Evolutionary conservation across 2,329 filamentous ascomycete species (phyloP), one percentile per base, ranked within the genome.

Genomic region (Colletotrichum sublineola): DNA sequence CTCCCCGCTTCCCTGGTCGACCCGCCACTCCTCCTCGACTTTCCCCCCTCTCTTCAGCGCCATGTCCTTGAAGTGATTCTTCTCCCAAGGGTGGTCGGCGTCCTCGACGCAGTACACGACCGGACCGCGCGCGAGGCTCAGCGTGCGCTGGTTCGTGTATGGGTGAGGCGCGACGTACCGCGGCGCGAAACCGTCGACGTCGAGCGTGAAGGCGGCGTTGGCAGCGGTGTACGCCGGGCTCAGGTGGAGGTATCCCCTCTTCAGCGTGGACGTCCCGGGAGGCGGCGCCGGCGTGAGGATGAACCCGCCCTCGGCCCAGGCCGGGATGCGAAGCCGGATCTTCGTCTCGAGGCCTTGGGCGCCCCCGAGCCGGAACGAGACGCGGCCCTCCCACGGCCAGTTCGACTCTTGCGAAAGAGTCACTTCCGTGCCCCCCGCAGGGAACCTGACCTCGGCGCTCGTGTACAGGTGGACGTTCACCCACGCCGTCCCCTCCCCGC

Each of bases 91-190:
- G 68, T 91, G 89, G 75, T 91, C 89, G 8, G 83, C 76, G 67
- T 91, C 89, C 76, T 92, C 90, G 5, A 87, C 83, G 70, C 89
- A 91, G 77, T 91, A 91, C 6, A 91, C 81, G 7, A 91, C 76
- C 0, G 89, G 89, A 0, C 90, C 90, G 5, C 89, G 83, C 2
- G 85, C 87, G 8, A 91, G 77, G 1, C 86, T 83, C 48, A 89
- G 74, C 2, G 86, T 88, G n/a, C 84, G 79, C 75, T 90, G 87
- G 74, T 86, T 86, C 0, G 88, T 87, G 74, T 87, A 86, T 0
- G 88, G 88, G 75, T 91, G 87, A 0, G 89, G 88, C 2, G 84
- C 78, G 3, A 89, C 75, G 63, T 85, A 84, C 42, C 86, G 82
- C 20, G 87, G 83, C 46, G 81, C 77, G 53, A 91, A 83, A 15